Conservation (phyloP, 352 stramenopile genomes). For the Phytophthora sp. region DNA sequence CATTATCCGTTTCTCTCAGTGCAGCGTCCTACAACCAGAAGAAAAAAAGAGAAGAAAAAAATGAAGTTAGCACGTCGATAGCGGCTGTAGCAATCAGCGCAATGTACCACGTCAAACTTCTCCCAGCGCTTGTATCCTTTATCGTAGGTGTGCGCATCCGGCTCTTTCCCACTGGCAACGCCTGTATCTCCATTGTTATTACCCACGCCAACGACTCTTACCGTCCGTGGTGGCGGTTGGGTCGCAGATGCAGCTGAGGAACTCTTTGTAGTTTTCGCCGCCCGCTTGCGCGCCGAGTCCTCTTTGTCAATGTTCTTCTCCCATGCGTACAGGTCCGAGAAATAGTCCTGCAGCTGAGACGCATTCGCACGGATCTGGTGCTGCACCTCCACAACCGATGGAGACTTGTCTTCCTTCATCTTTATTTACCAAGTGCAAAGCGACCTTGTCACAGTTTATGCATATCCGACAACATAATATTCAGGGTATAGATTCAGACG, state of each 20-base stretch:
- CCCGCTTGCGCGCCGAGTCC: constrained; percentile 44
- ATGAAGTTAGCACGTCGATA: neutral
- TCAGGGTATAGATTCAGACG: no score
- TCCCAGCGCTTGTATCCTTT: constrained; percentile 92
- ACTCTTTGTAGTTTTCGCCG: constrained; percentile 17
- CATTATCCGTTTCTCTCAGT: constrained; percentile 48
- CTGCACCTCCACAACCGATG: constrained; percentile 70
- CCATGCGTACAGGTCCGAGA: constrained; percentile 79
- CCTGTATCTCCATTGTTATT: neutral
- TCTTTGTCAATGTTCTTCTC: constrained; percentile 74
- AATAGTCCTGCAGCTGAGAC: constrained; percentile 79
- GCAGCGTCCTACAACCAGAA: constrained; percentile 47
- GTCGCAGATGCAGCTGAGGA: neutral
- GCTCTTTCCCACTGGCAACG: constrained; percentile 26
- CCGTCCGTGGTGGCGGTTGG: constrained; percentile 35
- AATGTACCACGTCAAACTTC: constrained; percentile 84
- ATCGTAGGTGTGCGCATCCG: constrained; percentile 86
- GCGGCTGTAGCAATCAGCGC: neutral
- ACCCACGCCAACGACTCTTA: constrained; percentile 5
- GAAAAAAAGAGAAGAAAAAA: constrained; percentile 4
- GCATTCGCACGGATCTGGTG: constrained; percentile 85
- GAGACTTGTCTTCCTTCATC: constrained; percentile 30
- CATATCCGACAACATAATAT: no score
- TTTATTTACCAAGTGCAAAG: no score
- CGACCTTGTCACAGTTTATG: neutral